Base-by-base conservation (phyloP, 2,329 filamentous ascomycete genomes). In the Aschersonia sp. region DNA sequence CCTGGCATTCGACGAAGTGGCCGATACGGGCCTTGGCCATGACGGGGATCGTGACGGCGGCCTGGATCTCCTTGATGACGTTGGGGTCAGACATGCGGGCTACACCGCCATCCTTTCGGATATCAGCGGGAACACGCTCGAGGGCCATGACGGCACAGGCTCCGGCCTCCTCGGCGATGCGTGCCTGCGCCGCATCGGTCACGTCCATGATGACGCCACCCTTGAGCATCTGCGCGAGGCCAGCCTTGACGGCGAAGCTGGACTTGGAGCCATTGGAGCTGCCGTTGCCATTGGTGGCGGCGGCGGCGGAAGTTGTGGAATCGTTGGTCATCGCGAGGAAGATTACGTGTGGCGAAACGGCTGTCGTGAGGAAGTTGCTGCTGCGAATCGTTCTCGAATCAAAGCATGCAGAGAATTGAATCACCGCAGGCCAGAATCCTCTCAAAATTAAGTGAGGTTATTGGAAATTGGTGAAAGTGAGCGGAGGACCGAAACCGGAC, bases 151-250 rank as follows among this genome's bases (percentile, higher is more conserved):
- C 92, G 62, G 92, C 92, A 57, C 81, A 85, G 52, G 92, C 92
- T 53, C 92, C 92, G 52, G 92, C 89, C 66, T 97, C 89, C 68
- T 98, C 92, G 63, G 92, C 92, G 64, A 98, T 96, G 69, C 87
- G 87, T 53, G 92, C 89, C 73, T 94, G 89, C 62, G 87, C 85
- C 30, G 88, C 86, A 65, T 90, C 87, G 53, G 94, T 87, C 50
- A 97, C 92, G 68, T 98, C 92, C 92, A 98, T 98, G 69, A 98
- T 98, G 55, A 98, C 92, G 60, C 92, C 92, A 63, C 92, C 92
- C 76, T 97, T 96, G 68, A 97, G 74, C 92, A 98, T 98, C 68
- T 94, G 85, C 30, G 92, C 92, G 54, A 98, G 75, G 50, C 90
- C 92, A 47, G 87, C 85, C 78, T 98, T 98, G 76, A 96, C 83